These are phyloP conservation scores for Citropsis articulata DNA, from an alignment of 345 rosid genomes.

Conservation along the genomic window DNA sequence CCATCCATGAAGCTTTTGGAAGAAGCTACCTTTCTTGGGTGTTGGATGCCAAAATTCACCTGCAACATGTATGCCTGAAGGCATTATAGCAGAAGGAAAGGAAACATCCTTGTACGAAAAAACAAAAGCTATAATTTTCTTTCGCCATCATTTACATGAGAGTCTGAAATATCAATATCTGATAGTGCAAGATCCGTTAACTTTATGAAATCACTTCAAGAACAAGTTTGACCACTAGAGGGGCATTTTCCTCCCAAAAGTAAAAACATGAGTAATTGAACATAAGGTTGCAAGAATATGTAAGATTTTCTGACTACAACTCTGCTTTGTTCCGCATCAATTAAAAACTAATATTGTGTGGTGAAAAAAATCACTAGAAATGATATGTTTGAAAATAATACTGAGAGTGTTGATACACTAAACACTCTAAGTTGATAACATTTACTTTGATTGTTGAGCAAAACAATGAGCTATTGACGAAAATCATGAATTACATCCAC, in stretches of 20 bases:
- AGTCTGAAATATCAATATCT: too few relatives aligned
- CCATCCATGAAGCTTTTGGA: too few relatives aligned
- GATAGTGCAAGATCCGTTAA: not conserved
- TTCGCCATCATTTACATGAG: too few relatives aligned
- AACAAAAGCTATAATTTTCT: too few relatives aligned
- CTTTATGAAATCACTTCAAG: not conserved
- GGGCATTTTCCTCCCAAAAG: too few relatives aligned
- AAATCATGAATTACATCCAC: not conserved
- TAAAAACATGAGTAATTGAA: not conserved
- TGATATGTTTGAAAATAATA: not conserved
- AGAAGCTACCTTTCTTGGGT: too few relatives aligned
- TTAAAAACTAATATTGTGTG: not conserved
- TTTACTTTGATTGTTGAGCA: not conserved
- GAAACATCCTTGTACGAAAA: too few relatives aligned
- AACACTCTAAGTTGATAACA: too few relatives aligned
- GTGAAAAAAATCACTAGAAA: not conserved
- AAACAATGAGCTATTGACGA: not conserved
- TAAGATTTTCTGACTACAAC: not conserved
- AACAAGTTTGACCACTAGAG: not conserved
- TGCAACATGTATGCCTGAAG: too few relatives aligned
- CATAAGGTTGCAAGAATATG: not conserved
- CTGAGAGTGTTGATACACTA: fast-evolving
- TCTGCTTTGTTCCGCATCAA: not conserved
- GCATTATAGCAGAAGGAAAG: too few relatives aligned
- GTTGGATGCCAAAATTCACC: too few relatives aligned